Conservation (phyloP, 177 flowering plant species). For the Telopea speciosissima region DNA sequence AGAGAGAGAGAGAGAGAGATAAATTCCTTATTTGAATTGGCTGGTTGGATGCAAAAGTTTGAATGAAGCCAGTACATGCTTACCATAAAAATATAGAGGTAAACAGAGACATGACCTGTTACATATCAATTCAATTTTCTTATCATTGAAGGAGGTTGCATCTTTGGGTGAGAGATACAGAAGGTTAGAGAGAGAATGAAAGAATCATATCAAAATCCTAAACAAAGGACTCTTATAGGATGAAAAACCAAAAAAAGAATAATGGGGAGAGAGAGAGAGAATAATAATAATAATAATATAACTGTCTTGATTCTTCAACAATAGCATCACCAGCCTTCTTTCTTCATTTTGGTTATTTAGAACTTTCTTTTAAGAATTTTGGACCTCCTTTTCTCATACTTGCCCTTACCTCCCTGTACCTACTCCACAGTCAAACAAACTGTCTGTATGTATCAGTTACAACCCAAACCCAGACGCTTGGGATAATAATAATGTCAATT, state of each 20-base stretch:
- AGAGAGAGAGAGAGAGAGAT: no score
- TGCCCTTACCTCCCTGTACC: conserved; percentile 34
- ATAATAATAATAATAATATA: background rate
- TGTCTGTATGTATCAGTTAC: conserved; percentile 39
- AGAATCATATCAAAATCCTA: conserved; percentile 9
- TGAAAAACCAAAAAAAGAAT: background rate
- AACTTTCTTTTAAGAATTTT: background rate
- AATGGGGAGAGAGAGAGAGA: background rate
- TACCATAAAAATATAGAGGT: conserved; percentile 11
- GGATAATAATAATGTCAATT: no score
- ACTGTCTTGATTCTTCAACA: background rate
- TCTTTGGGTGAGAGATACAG: conserved; percentile 8
- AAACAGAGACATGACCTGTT: conserved; percentile 10
- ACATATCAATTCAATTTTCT: conserved; percentile 2
- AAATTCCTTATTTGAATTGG: background rate
- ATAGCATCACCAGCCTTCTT: background rate
- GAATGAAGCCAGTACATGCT: conserved; percentile 9
- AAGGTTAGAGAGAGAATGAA: conserved; percentile 5
- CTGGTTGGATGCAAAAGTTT: background rate
- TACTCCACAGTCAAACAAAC: conserved; percentile 77
- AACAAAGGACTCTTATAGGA: background rate
- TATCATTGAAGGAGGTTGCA: background rate
- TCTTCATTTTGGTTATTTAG: background rate
- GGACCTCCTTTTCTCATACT: conserved; percentile 7
- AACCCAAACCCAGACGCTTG: no score